Evolutionary conservation across 805 yeast species (phyloP), one percentile per base, ranked within the genome.

Genomic region (Candida gorgasii): DNA sequence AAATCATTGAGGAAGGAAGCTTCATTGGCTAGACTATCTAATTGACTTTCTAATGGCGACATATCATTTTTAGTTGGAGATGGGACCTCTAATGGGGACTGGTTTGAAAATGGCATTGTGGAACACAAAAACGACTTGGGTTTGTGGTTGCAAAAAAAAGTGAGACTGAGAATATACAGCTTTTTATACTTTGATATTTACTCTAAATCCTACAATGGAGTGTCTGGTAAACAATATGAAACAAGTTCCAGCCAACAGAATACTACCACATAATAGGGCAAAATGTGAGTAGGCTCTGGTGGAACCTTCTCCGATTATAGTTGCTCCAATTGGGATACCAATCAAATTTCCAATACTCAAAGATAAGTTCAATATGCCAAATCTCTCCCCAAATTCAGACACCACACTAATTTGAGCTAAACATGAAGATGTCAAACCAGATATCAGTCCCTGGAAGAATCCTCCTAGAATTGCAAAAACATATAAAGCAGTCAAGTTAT

Each of bases 381-480:
- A 66, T 24, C 61, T 58, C 32, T 61, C 61, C 24, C 72, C 72
- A 42, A 67, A 61, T 37, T 64, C 62, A 36, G 58, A 54, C 13
- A 61, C 72, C 6, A 61, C 59, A 4, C 82, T 75, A 20, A 85
- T 78, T 36, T 77, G 78, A 0, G 86, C 79, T 15, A 83, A 72
- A 49, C 89, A 84, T 2, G 66, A 54, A 3, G 72, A 71, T 12
- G 67, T 50, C 48, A 66, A 52, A 19, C 68, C 58, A 32, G 65
- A 54, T 20, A 67, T 62, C 35, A 64, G 57, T 5, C 68, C 67
- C 50, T 55, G 58, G 43, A 60, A 62, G 39, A 54, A 61, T 0
- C 73, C 73, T 19, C 62, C 67, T 19, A 64, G 37, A 4, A 54
- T 59, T 2, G 70, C 57, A 49, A 62, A 65, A 12, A 55, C 59